phyloP scores from a whole-genome alignment of 805 yeast genomes.

The Nakazawaea populi region DNA sequence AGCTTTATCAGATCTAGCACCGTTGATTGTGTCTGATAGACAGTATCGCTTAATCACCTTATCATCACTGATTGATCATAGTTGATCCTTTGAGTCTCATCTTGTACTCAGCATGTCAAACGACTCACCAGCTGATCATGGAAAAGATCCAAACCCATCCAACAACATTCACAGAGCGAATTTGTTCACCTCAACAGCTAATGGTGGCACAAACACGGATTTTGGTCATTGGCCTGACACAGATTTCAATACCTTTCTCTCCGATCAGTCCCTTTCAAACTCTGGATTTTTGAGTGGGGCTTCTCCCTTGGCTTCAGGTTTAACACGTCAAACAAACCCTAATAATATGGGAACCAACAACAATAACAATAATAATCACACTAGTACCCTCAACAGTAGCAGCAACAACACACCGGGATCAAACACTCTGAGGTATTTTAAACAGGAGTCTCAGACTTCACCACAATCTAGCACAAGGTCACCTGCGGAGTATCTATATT shows the following conservation, averaged over 20 bases:
- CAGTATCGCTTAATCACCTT: too few relatives aligned
- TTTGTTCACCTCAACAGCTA: neutral
- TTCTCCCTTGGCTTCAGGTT: neutral
- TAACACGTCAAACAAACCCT: neutral
- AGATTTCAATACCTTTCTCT: slow-evolving; percentile 7
- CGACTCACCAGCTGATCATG: slow-evolving; percentile 1
- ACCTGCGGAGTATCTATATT: slow-evolving; percentile 8
- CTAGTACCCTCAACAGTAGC: neutral
- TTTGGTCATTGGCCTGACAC: slow-evolving; percentile 9
- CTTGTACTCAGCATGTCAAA: neutral
- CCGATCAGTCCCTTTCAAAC: neutral
- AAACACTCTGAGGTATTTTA: neutral
- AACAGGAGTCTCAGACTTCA: neutral
- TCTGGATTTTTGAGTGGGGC: neutral
- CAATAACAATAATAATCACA: neutral
- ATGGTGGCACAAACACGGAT: neutral
- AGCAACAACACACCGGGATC: neutral
- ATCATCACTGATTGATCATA: neutral
- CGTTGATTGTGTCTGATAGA: too few relatives aligned
- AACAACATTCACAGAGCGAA: neutral
- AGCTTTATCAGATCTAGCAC: too few relatives aligned
- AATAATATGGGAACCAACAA: neutral
- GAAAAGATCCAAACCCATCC: neutral
- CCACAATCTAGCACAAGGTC: slow-evolving; percentile 6
- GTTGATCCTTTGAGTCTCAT: neutral